Conservation (phyloP, 441 rosid species). For the Pelargonium australe region DNA sequence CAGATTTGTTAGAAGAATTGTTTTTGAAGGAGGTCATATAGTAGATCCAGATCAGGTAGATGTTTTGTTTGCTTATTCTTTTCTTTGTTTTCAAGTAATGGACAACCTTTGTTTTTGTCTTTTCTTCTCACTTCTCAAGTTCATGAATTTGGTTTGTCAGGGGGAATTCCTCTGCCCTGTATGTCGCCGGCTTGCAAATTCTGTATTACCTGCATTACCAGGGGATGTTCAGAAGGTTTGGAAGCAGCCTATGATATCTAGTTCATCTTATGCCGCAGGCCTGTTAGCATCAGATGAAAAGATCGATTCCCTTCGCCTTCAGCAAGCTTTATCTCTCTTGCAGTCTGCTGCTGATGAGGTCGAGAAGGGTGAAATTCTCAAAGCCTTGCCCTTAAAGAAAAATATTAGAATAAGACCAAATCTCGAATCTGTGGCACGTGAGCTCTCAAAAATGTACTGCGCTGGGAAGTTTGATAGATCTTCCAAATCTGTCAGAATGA, state of each 20-base stretch:
- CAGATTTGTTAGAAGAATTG: constrained; percentile 63
- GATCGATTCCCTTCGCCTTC: constrained; percentile 39
- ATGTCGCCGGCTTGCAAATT: constrained; percentile 89
- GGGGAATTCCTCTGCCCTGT: constrained; percentile 98
- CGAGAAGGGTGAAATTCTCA: constrained; percentile 41
- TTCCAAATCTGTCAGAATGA: constrained; percentile 38
- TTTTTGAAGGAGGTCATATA: constrained; percentile 86
- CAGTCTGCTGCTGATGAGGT: constrained; percentile 54
- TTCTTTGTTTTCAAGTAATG: constrained; percentile 2
- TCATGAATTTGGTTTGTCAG: constrained; percentile 38
- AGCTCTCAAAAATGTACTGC: constrained; percentile 59
- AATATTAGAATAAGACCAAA: constrained; percentile 36
- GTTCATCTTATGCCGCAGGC: constrained; percentile 18
- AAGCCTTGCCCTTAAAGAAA: constrained; percentile 39
- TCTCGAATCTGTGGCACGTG: constrained; percentile 44
- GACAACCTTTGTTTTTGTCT: constrained; percentile 12
- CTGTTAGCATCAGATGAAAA: constrained; percentile 28
- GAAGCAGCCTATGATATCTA: constrained; percentile 45
- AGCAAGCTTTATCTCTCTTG: constrained; percentile 58
- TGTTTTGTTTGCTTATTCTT: constrained; percentile 6
- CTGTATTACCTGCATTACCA: constrained; percentile 63
- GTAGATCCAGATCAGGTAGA: constrained; percentile 77
- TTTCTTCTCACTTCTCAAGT: constrained; percentile 14
- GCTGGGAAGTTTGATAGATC: constrained; percentile 36
- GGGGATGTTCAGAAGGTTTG: constrained; percentile 41